Evolutionary conservation across 495 filamentous ascomycete genomes (phyloP), one percentile per base, ranked within the genome.

Genomic region (Penicillium salamii): DNA sequence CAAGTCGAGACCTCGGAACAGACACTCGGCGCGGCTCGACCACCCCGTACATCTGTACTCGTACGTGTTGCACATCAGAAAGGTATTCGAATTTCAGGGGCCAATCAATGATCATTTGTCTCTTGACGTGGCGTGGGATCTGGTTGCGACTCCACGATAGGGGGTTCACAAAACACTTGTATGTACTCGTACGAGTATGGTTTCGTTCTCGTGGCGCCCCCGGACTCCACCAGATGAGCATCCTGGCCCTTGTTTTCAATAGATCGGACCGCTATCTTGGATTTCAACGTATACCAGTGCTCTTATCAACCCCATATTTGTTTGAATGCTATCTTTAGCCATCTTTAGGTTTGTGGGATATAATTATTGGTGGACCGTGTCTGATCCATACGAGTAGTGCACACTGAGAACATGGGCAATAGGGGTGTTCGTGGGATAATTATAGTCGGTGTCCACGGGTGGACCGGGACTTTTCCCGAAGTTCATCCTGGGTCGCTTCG

Each of bases 191-290:
- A n/a, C n/a, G 15, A 31, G 17, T 31, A 40, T 42, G 41, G 46
- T 42, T 37, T 18, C 33, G 19, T 24, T 51, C 54, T 61, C 54
- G 60, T 60, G 57, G 48, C 49, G 41, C 9, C 53, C 47, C 47
- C 42, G 47, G 49, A 61, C 57, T 55, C 60, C 57, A 63, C 60
- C 7, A 42, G 48, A 42, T 35, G 31, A n/a, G 39, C 38, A 46
- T 52, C 26, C 28, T 59, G 41, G 31, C 40, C 46, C 51, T 32
- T 39, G n/a, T 54, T 50, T 46, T 54, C 52, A 42, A 42, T 43
- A 37, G 46, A 54, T 47, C 50, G 50, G 36, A 21, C 20, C 33
- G 33, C 19, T 40, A 1, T 21, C 32, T 48, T 26, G 19, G 23
- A 36, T 24, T 36, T 3, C 21, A 36, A 46, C 32, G 43, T 46